Conservation (phyloP, 2,329 filamentous ascomycete species). For the Aspergillus puulaauensis region DNA sequence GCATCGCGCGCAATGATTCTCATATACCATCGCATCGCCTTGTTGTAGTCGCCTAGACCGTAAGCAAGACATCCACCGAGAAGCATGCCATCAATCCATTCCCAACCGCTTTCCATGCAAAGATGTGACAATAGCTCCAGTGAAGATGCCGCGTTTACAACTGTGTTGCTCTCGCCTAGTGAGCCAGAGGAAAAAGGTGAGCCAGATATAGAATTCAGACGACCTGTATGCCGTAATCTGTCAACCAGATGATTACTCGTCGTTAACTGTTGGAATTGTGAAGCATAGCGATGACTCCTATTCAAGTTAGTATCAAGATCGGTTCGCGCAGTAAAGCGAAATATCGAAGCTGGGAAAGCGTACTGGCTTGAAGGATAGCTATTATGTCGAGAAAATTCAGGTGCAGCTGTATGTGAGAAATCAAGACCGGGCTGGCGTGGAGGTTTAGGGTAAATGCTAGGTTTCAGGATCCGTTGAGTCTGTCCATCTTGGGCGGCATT, state of each 20-base stretch:
- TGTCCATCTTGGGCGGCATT: slow-evolving; percentile 44
- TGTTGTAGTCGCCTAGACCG: slow-evolving; percentile 78
- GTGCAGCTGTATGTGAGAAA: slow-evolving; percentile 39
- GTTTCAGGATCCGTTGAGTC: slow-evolving; percentile 48
- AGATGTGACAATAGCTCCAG: slow-evolving; percentile 70
- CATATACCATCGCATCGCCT: slow-evolving; percentile 55
- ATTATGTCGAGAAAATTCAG: slow-evolving; percentile 31
- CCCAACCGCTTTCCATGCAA: slow-evolving; percentile 78
- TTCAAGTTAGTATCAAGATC: slow-evolving; percentile 11
- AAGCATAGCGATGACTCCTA: slow-evolving; percentile 17
- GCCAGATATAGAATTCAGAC: slow-evolving; percentile 29
- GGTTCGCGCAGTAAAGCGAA: not conserved
- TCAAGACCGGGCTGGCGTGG: slow-evolving; percentile 57
- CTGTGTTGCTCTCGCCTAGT: slow-evolving; percentile 42
- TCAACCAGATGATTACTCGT: slow-evolving; percentile 30
- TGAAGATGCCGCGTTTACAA: slow-evolving; percentile 62
- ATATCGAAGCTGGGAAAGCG: slow-evolving; percentile 23
- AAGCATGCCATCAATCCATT: slow-evolving; percentile 91
- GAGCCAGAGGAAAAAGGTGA: slow-evolving; percentile 33
- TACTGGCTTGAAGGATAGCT: slow-evolving; percentile 40
- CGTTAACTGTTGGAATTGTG: slow-evolving; percentile 25
- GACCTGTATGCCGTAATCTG: slow-evolving; percentile 32
- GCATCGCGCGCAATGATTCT: slow-evolving; percentile 59
- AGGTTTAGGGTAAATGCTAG: slow-evolving; percentile 62
- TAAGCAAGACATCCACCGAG: slow-evolving; percentile 90